These are phyloP conservation scores for Magnolia officinalis DNA, from an alignment of 164 flowering plant genomes.

Conservation along the genomic window DNA sequence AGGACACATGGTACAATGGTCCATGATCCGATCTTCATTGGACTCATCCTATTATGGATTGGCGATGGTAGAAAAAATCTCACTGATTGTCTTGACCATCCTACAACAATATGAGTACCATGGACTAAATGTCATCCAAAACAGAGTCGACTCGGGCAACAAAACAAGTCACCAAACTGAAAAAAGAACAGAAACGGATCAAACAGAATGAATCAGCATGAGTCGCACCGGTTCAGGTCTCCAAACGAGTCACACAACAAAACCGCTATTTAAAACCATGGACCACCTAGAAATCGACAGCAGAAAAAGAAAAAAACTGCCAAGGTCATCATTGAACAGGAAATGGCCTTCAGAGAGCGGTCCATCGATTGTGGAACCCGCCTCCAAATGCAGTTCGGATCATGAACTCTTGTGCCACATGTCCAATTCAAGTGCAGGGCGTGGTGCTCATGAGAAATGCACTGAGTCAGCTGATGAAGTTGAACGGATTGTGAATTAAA, in stretches of 20 bases:
- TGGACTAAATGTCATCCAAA: too few species aligned
- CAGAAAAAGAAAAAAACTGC: neutral
- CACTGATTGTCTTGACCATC: too few species aligned
- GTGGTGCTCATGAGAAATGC: neutral
- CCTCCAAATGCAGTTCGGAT: neutral
- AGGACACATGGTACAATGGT: too few species aligned
- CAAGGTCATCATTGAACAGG: neutral
- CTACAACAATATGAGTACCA: too few species aligned
- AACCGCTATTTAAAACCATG: neutral
- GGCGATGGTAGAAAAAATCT: too few species aligned
- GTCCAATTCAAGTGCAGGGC: neutral
- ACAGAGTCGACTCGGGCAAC: neutral
- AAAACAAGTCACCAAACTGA: neutral
- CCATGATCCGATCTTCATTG: too few species aligned
- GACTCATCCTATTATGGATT: too few species aligned
- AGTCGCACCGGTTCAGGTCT: too few species aligned
- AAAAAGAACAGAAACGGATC: neutral
- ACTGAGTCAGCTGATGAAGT: neutral
- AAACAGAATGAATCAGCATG: too few species aligned
- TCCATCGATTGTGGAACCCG: neutral
- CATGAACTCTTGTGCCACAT: too few species aligned
- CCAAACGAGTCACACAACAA: too few species aligned
- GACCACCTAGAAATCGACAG: neutral
- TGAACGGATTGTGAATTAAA: neutral
- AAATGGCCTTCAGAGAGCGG: neutral